These are phyloP conservation scores for Cryptococcus neoformans DNA, from an alignment of 1,284 basidiomycete genomes.

Conservation along the genomic window DNA sequence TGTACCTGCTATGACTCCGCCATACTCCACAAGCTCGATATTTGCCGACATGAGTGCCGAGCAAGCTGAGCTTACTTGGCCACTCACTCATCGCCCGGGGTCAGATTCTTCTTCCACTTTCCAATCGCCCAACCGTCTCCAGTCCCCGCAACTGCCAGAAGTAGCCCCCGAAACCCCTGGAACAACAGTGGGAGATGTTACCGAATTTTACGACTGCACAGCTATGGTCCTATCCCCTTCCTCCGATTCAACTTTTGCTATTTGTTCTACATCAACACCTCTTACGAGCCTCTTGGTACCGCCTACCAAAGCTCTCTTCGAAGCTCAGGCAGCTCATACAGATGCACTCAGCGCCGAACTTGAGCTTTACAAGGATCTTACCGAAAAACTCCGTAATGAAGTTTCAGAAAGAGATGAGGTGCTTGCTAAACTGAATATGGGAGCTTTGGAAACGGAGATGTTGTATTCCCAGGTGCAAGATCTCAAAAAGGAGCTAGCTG, in stretches of 20 bases:
- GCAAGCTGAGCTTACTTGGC: constrained; percentile 35
- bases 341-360: constrained; percentile 25
- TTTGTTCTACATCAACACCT: not conserved
- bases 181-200: constrained; percentile 17
- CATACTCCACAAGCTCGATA: constrained; percentile 25
- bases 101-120: constrained; percentile 23
- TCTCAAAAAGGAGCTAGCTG: constrained; percentile 10
- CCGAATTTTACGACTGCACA: constrained; percentile 34
- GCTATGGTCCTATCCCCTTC: constrained; percentile 13
- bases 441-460: constrained; percentile 27
- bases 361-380: constrained; percentile 24
- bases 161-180: not conserved
- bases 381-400: constrained; percentile 26
- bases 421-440: constrained; percentile 29
- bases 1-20: not conserved
- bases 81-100: constrained; percentile 13
- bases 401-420: constrained; percentile 30
- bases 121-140: constrained; percentile 15
- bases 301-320: constrained; percentile 29
- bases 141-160: not conserved
- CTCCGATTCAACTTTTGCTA: not conserved
- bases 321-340: constrained; percentile 32
- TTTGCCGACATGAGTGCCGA: constrained; percentile 44
- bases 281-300: constrained; percentile 1
- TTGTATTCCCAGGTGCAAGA: constrained; percentile 19